Base-by-base conservation (phyloP, 345 rosid genomes). In the Eucalyptus globulus region DNA sequence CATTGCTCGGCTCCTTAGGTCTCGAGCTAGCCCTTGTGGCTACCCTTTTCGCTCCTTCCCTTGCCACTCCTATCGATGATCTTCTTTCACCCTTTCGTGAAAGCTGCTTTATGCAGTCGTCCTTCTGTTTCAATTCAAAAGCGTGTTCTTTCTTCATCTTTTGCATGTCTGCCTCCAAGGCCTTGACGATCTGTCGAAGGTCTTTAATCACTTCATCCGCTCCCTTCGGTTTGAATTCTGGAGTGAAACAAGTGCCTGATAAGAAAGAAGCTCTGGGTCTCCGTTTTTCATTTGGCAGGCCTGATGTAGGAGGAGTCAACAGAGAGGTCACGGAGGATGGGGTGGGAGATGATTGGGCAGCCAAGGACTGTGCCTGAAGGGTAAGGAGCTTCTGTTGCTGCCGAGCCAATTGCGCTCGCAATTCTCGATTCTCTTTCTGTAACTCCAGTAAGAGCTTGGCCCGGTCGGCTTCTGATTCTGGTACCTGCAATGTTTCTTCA, bases 371-470 rank as follows among this genome's bases (percentile, higher is more conserved):
- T 54, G 97, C 97, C 93, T 97, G 95, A 62, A 96, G 94, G 69
- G 95, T 89, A 31, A 94, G 92, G 80, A 97, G 91, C 92, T 95
- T 96, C 76, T 96, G 95, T 88, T 96, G 97, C 91, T 95, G 98
- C 47, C 94, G 93, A 45, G 93, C 97, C 80, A 96, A 92, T 89
- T 95, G 98, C 1, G 94, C 96, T 88, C 97, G 93, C 91, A 97
- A 88, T 87, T 97, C 99, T 16, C 97, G 93, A 90, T 96, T 97
- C 91, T 96, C 97, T 91, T 96, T 95, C 89, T 97, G 97, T 92
- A 97, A 89, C 93, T 97, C 98, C 87, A 96, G 93, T 90, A 97
- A 86, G 51, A 97, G 94, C 91, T 94, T 95, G 34, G 97, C 94
- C 92, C 93, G 96, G 88, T 95, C 94, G 4, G 93, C 89, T 89